Conservation (phyloP, 768 basidiomycete genomes). For the Suillus subalutaceus region DNA sequence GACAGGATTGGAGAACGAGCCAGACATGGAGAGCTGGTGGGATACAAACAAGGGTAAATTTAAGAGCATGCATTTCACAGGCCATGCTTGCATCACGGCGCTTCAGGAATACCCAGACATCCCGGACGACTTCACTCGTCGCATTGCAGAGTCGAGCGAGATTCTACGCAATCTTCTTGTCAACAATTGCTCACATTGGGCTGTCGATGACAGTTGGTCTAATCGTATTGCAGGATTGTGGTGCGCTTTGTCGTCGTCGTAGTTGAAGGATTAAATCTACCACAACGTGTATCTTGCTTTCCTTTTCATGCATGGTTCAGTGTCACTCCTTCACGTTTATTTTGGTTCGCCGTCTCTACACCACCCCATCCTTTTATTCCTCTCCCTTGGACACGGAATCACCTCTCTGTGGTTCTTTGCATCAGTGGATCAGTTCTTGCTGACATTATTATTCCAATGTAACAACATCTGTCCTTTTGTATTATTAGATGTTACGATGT, state of each 20-base stretch:
- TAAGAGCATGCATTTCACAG: constrained; percentile 20
- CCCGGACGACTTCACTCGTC: neutral
- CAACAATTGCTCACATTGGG: neutral
- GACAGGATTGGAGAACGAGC: constrained; percentile 38
- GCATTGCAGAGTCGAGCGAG: neutral
- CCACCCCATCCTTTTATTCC: too few species aligned
- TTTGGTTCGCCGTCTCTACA: too few species aligned
- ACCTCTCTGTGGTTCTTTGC: too few species aligned
- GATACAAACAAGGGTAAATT: constrained; percentile 29
- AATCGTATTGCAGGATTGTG: neutral
- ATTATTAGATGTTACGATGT: too few species aligned
- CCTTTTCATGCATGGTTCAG: too few species aligned
- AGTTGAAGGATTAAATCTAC: too few species aligned
- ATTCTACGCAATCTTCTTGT: neutral
- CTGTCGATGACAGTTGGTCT: neutral
- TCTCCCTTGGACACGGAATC: too few species aligned
- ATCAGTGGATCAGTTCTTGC: too few species aligned
- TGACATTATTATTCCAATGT: too few species aligned
- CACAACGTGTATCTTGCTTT: too few species aligned
- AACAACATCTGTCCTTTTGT: too few species aligned
- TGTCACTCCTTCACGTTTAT: too few species aligned
- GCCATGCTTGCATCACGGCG: constrained; percentile 25
- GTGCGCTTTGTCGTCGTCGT: neutral
- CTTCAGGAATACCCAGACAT: constrained; percentile 7
- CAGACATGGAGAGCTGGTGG: constrained; percentile 43